Conservation (phyloP, 192 early-diverging fungal species). For the Backusella liffmaniae region DNA sequence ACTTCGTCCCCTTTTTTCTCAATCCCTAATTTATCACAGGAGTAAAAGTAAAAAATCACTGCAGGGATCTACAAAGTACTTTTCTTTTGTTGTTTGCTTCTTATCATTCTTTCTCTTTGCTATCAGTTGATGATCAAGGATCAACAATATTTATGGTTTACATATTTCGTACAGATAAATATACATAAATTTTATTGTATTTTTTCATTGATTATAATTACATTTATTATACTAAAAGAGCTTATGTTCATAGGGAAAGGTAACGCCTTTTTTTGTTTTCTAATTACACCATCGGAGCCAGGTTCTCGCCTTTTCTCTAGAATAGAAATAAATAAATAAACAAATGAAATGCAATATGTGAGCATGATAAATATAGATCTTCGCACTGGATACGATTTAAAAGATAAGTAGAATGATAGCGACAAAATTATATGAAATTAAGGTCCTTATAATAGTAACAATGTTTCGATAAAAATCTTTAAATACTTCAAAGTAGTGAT, state of each 20-base stretch:
- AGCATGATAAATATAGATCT: neutral
- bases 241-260: neutral
- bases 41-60: neutral
- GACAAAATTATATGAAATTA: neutral
- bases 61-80: conserved; percentile 4
- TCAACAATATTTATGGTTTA: neutral
- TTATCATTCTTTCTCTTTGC: neutral
- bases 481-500: neutral
- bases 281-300: neutral
- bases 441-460: neutral
- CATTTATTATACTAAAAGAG: neutral
- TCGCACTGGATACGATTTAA: neutral
- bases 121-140: neutral
- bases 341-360: neutral
- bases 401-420: neutral
- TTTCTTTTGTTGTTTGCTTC: neutral
- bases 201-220: neutral
- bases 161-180: neutral
- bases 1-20: neutral
- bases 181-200: neutral
- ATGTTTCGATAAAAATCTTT: neutral
- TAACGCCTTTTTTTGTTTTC: neutral
- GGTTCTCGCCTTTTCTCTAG: neutral
- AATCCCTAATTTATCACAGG: conserved; percentile 1
- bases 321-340: neutral